Conservation (phyloP, 352 stramenopile species). For the Thalassiosira livingstoniorum region DNA sequence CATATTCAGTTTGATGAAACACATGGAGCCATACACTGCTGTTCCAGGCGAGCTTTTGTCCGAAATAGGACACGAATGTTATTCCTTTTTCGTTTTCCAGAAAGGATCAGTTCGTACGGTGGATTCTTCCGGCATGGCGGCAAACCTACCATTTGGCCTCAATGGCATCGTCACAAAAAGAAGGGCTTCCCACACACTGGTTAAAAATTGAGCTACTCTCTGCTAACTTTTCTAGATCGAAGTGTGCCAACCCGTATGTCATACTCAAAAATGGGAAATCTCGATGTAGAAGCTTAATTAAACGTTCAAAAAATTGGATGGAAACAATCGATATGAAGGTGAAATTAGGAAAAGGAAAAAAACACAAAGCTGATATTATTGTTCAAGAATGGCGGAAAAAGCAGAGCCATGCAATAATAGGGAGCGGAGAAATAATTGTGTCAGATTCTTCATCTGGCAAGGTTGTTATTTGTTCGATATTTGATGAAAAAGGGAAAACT, state of each 20-base stretch:
- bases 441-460: conserved; percentile 26
- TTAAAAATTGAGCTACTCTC: conserved; percentile 59
- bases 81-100: conserved; percentile 65
- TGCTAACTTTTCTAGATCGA: conserved; percentile 47
- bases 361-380: conserved; percentile 39
- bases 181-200: conserved; percentile 55
- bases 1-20: conserved; percentile 65
- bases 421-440: conserved; percentile 31
- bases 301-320: conserved; percentile 57
- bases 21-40: conserved; percentile 63
- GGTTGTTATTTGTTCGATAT: conserved; percentile 32
- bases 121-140: conserved; percentile 45
- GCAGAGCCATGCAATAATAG: conserved; percentile 45
- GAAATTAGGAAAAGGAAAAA: conserved; percentile 41
- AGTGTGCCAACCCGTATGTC: conserved; percentile 59
- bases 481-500: conserved; percentile 54
- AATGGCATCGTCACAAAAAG: conserved; percentile 43
- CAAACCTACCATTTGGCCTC: conserved; percentile 60
- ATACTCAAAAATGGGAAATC: conserved; percentile 54
- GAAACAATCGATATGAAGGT: conserved; percentile 65
- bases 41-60: conserved; percentile 64
- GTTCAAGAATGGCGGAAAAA: conserved; percentile 58
- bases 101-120: conserved; percentile 52
- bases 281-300: conserved; percentile 48
- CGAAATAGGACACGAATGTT: conserved; percentile 64